A percentile compares a stretch with the other conserved stretches of the same genome.
Evolutionary conservation across 495 filamentous ascomycete genomes (phyloP).

Genomic region (Talaromyces nanjingensis): DNA sequence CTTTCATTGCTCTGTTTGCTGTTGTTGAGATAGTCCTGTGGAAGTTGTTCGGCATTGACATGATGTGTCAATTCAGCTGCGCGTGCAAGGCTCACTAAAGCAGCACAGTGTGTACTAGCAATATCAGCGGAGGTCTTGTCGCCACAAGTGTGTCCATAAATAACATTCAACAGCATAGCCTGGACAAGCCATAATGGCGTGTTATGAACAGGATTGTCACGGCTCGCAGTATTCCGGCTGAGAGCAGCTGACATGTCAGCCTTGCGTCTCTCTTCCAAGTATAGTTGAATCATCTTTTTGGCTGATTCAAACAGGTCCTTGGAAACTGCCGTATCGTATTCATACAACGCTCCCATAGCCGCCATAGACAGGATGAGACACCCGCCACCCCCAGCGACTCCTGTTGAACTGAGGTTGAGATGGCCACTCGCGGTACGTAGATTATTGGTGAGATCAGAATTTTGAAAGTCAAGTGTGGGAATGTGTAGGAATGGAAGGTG

Average conservation of each 20-base stretch:
- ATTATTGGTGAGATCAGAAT: constrained; percentile 57
- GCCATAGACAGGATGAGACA: constrained; percentile 94
- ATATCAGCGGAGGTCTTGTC: constrained; percentile 88
- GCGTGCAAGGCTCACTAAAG: constrained; percentile 83
- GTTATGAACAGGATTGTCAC: constrained; percentile 63
- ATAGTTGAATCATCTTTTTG: constrained; percentile 90
- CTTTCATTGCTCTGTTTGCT: constrained; percentile 9
- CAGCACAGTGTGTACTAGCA: constrained; percentile 83
- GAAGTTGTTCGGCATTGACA: constrained; percentile 30
- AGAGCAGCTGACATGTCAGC: constrained; percentile 78
- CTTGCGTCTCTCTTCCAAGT: constrained; percentile 88
- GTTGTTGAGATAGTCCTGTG: constrained; percentile 28
- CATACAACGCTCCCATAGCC: constrained; percentile 92
- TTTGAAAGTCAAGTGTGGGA: constrained; percentile 86
- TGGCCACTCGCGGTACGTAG: constrained; percentile 47
- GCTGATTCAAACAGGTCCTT: constrained; percentile 87
- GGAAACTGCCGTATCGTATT: constrained; percentile 70
- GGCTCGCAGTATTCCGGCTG: constrained; percentile 50
- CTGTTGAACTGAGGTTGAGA: constrained; percentile 50
- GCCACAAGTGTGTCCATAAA: constrained; percentile 93
- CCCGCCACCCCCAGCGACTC: constrained; percentile 72
- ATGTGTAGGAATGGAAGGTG: constrained; percentile 92
- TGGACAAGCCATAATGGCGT: constrained; percentile 97
- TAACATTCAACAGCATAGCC: constrained; percentile 93
- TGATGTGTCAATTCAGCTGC: constrained; percentile 66